Evolutionary conservation across 345 rosid genomes (phyloP).

Genomic region (Microthlaspi erraticum): DNA sequence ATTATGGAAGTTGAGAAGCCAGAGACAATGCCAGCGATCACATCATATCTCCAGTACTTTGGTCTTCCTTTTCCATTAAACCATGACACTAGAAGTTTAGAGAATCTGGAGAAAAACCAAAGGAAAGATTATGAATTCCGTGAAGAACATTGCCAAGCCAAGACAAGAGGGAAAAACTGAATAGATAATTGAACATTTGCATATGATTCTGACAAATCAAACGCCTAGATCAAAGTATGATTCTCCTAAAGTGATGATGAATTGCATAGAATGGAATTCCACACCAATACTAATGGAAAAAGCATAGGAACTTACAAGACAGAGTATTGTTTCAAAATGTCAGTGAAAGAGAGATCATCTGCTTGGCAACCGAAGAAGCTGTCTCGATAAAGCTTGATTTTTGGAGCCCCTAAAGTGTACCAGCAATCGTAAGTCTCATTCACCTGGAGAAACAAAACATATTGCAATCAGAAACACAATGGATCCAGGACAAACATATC

Average conservation of each 20-base stretch:
- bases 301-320: constrained; percentile 61
- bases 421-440: constrained; percentile 93
- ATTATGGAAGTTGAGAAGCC: constrained; percentile 68
- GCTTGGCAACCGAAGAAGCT: constrained; percentile 74
- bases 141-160: not conserved
- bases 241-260: constrained; percentile 12
- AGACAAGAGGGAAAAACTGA: constrained; percentile 1
- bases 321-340: constrained; percentile 59
- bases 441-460: constrained; percentile 50
- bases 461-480: constrained; percentile 10
- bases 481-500: not conserved
- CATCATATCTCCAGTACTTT: constrained; percentile 59
- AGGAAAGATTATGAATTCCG: constrained; percentile 6
- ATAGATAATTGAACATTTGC: not conserved
- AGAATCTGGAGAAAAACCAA: constrained; percentile 48
- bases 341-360: constrained; percentile 60
- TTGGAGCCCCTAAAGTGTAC: constrained; percentile 68
- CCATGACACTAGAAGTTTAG: constrained; percentile 51
- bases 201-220: constrained; percentile 19
- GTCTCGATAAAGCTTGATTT: constrained; percentile 72
- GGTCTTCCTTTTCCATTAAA: constrained; percentile 41
- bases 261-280: not conserved
- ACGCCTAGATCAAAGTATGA: not conserved
- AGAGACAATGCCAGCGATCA: constrained; percentile 57
- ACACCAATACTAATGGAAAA: constrained; percentile 4